These are phyloP conservation scores for Psilocybe tampanensis DNA, from an alignment of 768 basidiomycete species.

Conservation along the genomic window DNA sequence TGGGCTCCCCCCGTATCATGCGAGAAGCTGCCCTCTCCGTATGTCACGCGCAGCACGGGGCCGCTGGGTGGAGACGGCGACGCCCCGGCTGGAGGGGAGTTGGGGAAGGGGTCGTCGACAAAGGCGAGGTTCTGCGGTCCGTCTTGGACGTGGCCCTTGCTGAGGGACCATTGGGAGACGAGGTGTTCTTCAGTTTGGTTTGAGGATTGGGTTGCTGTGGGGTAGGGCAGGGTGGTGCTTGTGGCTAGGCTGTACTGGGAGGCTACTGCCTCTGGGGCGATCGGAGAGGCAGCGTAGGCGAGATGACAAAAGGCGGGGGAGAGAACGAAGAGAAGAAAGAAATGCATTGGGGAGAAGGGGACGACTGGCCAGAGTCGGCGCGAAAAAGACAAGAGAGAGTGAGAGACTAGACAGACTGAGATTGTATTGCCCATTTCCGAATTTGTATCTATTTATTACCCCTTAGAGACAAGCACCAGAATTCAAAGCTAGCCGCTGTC, in stretches of 20 bases:
- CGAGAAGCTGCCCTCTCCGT: conserved; percentile 62
- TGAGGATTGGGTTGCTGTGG: conserved; percentile 57
- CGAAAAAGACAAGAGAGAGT: background rate
- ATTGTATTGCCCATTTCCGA: conserved; percentile 3
- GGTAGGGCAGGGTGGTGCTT: conserved; percentile 67
- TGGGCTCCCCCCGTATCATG: conserved; percentile 66
- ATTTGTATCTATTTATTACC: conserved; percentile 15
- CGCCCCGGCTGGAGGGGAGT: conserved; percentile 36
- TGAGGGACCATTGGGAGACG: conserved; percentile 60
- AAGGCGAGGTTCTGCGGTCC: conserved; percentile 58
- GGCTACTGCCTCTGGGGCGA: conserved; percentile 42
- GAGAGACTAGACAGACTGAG: background rate
- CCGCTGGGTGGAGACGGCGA: conserved; percentile 31
- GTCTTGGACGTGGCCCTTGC: conserved; percentile 62
- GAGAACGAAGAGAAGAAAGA: conserved; percentile 13
- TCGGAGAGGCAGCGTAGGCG: conserved; percentile 29
- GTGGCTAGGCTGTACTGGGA: conserved; percentile 56
- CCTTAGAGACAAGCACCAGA: background rate
- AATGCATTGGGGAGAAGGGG: conserved; percentile 11
- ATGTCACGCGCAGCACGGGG: conserved; percentile 62
- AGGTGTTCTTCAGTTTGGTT: conserved; percentile 53
- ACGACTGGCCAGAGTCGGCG: conserved; percentile 21
- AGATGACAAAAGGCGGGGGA: conserved; percentile 17
- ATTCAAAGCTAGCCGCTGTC: background rate
- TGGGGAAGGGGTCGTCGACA: conserved; percentile 69